Evolutionary conservation across 1,139 yeast genomes (phyloP), one percentile per base, ranked within the genome.

Genomic region (Scheffersomyces stambukii): DNA sequence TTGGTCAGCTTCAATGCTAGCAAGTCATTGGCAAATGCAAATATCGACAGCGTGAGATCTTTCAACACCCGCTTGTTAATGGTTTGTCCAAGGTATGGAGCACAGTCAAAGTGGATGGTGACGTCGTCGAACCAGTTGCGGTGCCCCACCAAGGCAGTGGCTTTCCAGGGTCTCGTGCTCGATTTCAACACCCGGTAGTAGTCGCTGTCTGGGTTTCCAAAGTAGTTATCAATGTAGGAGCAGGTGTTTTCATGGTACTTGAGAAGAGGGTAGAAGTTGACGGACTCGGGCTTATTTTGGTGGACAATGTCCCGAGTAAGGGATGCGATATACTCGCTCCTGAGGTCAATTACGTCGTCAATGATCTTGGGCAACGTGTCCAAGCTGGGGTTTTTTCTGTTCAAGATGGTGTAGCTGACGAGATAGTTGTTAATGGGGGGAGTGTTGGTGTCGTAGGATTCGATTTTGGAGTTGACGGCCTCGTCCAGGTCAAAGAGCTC

Each of bases 191-290:
- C 36, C 22, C 43, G 41, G 3, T 39, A 25, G 18, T 60, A 43
- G 6, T 45, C 53, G 33, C 50, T 54, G 9, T 43, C 36, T 1
- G 36, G 23, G 13, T 36, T 40, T 8, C 43, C 38, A 31, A 65
- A 61, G 35, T 52, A 59, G 14, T 40, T 34, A 2, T 44, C 31
- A 9, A 52, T 38, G 31, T 58, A 57, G 4, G 40, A 49, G 32
- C 57, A 53, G 0, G 72, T 62, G 27, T 55, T 57, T 40, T 65
- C 70, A 24, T 60, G 41, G 33, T 43, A 64, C 33, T 48, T 52
- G 31, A 63, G 49, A 5, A 63, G 37, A 16, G 42, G 46, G 24
- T 45, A 49, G 34, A 58, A 60, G 29, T 57, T 50, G 20, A 60
- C 33, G 14, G 47, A 36, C 21, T 30, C 24, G 2, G 22, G 19